Base-by-base conservation (phyloP, 805 yeast genomes). In the Hanseniaspora occidentalis region DNA sequence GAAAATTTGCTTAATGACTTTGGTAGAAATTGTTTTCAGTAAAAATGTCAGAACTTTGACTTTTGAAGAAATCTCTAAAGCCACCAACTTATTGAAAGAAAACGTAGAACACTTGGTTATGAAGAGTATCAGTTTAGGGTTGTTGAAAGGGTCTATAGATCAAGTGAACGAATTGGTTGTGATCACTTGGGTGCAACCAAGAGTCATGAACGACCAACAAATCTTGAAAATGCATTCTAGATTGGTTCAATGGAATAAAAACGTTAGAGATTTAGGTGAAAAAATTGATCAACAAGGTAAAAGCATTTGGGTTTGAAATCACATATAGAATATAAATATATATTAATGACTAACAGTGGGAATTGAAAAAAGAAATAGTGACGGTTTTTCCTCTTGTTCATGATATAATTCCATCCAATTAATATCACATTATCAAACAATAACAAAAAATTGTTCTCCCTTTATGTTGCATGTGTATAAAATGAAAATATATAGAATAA, bases 161-260 rank as follows among this genome's bases (percentile, higher is more conserved):
- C 94, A 92, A 64, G 84, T 86, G 34, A 73, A 75, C 38, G 75
- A 79, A 58, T 65, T 79, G 11, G 82, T 92, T 42, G 77, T 80
- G 25, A 77, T 92, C 37, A 77, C 82, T 21, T 92, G 98, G 98
- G 79, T 89, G 46, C 97, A 92, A 67, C 97, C 98, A 44, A 73
- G 97, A 53, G 84, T 86, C 41, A 79, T 92, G 71, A 84, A 84
- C 53, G 69, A 67, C 47, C 74, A 73, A 35, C 98, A 92, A 67
- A 81, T 89, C 43, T 72, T 69, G 43, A 69, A 70, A 35, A 84
- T 92, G 82, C 76, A 77, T 48, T 68, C 70, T 39, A 81, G 83
- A 51, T 71, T 92, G 54, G 67, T 68, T 21, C 69, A 67, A 39
- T 92, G 99, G 99, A 79, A 82, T 50, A 58, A 60, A 41, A 78